Base-by-base conservation (phyloP, 768 basidiomycete species). In the Leccinum longicurvipes region DNA sequence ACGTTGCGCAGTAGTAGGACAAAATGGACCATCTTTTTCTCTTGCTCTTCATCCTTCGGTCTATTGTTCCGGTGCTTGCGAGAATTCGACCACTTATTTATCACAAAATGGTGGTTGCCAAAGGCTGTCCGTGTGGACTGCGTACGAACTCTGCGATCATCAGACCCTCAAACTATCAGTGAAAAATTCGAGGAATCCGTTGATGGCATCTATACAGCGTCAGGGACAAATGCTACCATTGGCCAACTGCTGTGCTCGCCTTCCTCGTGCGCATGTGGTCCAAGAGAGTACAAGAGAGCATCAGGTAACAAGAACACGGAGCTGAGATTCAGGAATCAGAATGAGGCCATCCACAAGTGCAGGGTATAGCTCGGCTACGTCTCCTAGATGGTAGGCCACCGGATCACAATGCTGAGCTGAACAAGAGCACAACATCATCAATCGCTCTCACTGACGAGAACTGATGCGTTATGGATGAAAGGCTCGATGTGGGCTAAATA, bases 311-410 rank as follows among this genome's bases (percentile, higher is more conserved):
- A 14, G 21, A n/a, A n/a, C n/a, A 56, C 23, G 3, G 42, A 47
- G 2, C 56, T 52, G 1, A 61, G n/a, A 36, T 58, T 50, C 51
- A 65, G 45, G n/a, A 36, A 56, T 50, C 51, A 65, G 45, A 29
- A 58, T 39, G 23, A 60, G 29, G 3, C 55, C 53, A 39, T 63
- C 58, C 19, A 60, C 39, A 6, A 45, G 53, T 3, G 32, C 32
- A 1, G 64, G 61, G 39, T 58, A 57, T 15, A 63, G 59, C 24
- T 66, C 64, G 1, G 23, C 44, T 31, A 58, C 31, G 28, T 63
- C 58, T 2, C 64, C 64, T 65, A 48, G 8, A 45, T 12, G 10
- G 7, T 11, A 25, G 4, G 4, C 34, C 17, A 41, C 42, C 50
- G 3, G 15, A 53, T 36, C 25, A 44, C 34, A 34, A 51, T 17